Conservation (phyloP, 2,329 filamentous ascomycete genomes). For the Alternaria sp. region DNA sequence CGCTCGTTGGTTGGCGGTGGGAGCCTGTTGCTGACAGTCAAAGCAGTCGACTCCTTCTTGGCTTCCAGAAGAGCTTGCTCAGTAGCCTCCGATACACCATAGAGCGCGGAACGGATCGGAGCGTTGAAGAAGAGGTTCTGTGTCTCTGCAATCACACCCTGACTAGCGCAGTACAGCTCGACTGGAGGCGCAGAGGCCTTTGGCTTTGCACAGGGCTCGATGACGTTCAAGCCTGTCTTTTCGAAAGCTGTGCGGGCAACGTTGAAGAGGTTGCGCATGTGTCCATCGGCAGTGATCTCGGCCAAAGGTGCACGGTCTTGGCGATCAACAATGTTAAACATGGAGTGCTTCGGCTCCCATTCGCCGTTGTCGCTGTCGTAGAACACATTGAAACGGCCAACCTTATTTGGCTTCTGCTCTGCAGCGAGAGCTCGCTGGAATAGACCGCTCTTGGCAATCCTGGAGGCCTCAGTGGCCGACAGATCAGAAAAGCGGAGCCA, state of each 20-base stretch:
- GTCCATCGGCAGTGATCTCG: slow-evolving; percentile 73
- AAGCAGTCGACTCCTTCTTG: slow-evolving; percentile 69
- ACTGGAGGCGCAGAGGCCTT: slow-evolving; percentile 84
- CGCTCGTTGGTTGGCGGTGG: slow-evolving; percentile 82
- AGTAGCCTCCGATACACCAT: slow-evolving; percentile 66
- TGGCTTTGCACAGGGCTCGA: slow-evolving; percentile 84
- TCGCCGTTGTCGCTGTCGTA: slow-evolving; percentile 71
- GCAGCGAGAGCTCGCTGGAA: slow-evolving; percentile 76
- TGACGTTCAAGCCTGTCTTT: slow-evolving; percentile 73
- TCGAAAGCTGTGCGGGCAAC: slow-evolving; percentile 71
- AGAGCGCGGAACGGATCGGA: slow-evolving; percentile 75
- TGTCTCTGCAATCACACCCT: slow-evolving; percentile 67
- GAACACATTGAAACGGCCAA: slow-evolving; percentile 69
- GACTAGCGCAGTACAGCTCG: slow-evolving; percentile 76
- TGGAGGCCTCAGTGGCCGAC: slow-evolving; percentile 74
- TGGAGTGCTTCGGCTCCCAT: slow-evolving; percentile 74
- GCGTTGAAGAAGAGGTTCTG: slow-evolving; percentile 80
- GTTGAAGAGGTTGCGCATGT: slow-evolving; percentile 78
- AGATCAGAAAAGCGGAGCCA: slow-evolving; percentile 87
- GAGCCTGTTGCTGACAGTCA: slow-evolving; percentile 70
- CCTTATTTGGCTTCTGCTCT: slow-evolving; percentile 58
- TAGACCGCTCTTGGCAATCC: slow-evolving; percentile 70
- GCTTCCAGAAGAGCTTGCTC: slow-evolving; percentile 78
- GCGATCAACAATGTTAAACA: slow-evolving; percentile 80
- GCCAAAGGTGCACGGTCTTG: slow-evolving; percentile 70